phyloP scores from a whole-genome alignment of 1,284 basidiomycete species.

The Filobasidium uniguttulatum region DNA sequence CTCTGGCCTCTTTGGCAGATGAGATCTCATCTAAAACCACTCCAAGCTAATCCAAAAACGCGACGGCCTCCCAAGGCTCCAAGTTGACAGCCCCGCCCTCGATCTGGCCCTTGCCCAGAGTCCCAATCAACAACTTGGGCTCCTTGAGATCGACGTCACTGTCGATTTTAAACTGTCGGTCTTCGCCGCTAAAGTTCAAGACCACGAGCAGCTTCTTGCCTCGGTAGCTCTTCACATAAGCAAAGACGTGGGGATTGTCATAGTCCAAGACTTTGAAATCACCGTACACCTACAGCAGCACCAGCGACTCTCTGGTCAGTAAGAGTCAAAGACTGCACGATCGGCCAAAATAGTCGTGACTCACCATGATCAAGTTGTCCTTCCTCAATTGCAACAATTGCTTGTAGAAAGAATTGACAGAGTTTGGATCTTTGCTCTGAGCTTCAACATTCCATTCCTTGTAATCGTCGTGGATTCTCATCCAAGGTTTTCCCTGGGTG shows the following conservation, averaged over 20 bases:
- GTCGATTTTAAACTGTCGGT: constrained; percentile 1
- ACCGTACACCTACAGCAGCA: constrained; percentile 43
- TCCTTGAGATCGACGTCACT: not conserved
- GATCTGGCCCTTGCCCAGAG: constrained; percentile 8
- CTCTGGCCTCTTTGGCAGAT: too few species aligned
- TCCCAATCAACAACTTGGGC: constrained; percentile 7
- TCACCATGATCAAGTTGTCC: constrained; percentile 45
- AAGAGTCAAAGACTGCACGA: not conserved
- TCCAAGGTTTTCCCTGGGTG: constrained; percentile 52
- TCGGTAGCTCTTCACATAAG: constrained; percentile 40
- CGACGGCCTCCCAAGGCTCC: constrained; percentile 8
- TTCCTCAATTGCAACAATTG: constrained; percentile 45
- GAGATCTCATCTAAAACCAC: too few species aligned
- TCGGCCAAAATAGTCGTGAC: constrained; percentile 1
- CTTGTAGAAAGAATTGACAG: constrained; percentile 51
- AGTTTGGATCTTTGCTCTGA: constrained; percentile 42
- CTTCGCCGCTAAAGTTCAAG: constrained; percentile 42
- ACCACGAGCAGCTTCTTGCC: constrained; percentile 38
- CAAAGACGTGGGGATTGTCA: constrained; percentile 45
- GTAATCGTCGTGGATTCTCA: constrained; percentile 60
- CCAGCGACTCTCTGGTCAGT: not conserved
- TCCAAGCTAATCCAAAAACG: too few species aligned
- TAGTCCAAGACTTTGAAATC: constrained; percentile 43
- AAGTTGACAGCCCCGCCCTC: not conserved
- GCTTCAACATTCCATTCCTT: constrained; percentile 47